Evolutionary conservation across 495 filamentous ascomycete genomes (phyloP).

Genomic region (Aspergillus cristatus): DNA sequence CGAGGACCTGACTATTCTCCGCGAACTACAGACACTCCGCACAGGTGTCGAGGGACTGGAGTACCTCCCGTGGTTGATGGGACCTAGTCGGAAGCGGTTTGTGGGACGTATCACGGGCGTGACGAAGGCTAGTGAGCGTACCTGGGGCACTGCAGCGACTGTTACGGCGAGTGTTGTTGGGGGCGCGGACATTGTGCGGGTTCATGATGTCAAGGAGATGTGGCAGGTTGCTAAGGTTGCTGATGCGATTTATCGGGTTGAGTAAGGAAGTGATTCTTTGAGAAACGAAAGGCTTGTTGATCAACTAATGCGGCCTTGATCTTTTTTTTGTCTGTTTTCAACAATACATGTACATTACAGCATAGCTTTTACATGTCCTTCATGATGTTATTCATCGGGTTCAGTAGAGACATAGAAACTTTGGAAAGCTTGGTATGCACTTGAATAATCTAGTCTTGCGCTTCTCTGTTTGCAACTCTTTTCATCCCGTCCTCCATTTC

Average conservation of each 20-base stretch:
- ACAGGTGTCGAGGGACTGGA: constrained; percentile 48
- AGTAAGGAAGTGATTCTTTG: constrained; percentile 5
- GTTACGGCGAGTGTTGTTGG: constrained; percentile 80
- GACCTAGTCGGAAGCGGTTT: constrained; percentile 84
- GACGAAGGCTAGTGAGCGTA: constrained; percentile 51
- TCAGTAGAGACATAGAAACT: too few relatives aligned
- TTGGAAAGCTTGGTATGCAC: too few relatives aligned
- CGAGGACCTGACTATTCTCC: constrained; percentile 74
- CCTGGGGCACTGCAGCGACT: constrained; percentile 82
- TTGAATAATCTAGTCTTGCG: too few relatives aligned
- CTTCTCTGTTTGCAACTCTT: too few relatives aligned
- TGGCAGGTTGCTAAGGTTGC: constrained; percentile 76
- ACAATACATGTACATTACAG: constrained; percentile 12
- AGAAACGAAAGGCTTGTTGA: neutral
- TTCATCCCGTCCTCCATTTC: too few relatives aligned
- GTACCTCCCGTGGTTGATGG: constrained; percentile 81
- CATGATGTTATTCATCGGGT: too few relatives aligned
- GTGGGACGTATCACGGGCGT: constrained; percentile 78
- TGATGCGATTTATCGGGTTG: constrained; percentile 72
- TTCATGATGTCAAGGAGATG: constrained; percentile 94
- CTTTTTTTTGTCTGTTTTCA: constrained; percentile 17
- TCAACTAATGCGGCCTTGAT: neutral
- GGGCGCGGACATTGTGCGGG: constrained; percentile 90
- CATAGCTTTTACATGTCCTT: constrained; percentile 2
- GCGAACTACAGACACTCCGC: constrained; percentile 54